These are phyloP conservation scores for Pseudogymnoascus sp. DNA, from an alignment of 2,329 filamentous ascomycete species.

Conservation along the genomic window DNA sequence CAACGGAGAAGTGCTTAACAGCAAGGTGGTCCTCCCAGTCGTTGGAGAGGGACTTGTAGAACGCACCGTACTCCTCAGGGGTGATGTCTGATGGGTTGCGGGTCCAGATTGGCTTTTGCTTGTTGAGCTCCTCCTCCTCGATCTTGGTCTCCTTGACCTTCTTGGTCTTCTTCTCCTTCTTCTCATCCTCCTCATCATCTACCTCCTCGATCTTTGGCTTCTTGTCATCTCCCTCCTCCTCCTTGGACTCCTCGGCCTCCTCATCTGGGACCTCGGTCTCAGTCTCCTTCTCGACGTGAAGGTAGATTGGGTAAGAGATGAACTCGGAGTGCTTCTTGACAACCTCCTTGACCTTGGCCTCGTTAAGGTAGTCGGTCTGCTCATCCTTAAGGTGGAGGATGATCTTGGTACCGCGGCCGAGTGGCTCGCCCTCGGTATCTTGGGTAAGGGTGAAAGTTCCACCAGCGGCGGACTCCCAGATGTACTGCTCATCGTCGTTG, in stretches of 20 bases:
- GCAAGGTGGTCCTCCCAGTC: constrained; percentile 99
- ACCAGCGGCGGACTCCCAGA: constrained; percentile 97
- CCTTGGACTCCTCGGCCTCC: constrained; percentile 67
- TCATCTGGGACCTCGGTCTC: constrained; percentile 98
- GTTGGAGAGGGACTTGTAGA: constrained; percentile 99
- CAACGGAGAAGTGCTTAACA: constrained; percentile 99
- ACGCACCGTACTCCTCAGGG: constrained; percentile 93
- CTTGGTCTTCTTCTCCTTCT: constrained; percentile 98
- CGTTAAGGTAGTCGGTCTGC: constrained; percentile 96
- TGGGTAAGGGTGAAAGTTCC: constrained; percentile 91
- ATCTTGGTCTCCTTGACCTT: constrained; percentile 98
- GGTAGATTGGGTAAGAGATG: constrained; percentile 99
- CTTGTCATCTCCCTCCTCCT: constrained; percentile 79
- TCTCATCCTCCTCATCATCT: constrained; percentile 74
- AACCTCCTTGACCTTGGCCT: constrained; percentile 99
- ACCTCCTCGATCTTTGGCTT: constrained; percentile 95
- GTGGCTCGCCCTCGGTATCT: constrained; percentile 82
- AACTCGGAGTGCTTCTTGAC: constrained; percentile 99
- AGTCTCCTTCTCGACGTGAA: constrained; percentile 97
- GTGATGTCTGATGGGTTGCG: constrained; percentile 94
- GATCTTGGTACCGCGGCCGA: constrained; percentile 95
- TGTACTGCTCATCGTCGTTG: constrained; percentile 99
- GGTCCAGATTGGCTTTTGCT: constrained; percentile 99
- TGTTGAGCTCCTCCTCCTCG: constrained; percentile 99
- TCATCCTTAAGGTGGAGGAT: constrained; percentile 99